These are phyloP conservation scores for Emmonsia crescens DNA, from an alignment of 2,329 filamentous ascomycete genomes.

Conservation along the genomic window DNA sequence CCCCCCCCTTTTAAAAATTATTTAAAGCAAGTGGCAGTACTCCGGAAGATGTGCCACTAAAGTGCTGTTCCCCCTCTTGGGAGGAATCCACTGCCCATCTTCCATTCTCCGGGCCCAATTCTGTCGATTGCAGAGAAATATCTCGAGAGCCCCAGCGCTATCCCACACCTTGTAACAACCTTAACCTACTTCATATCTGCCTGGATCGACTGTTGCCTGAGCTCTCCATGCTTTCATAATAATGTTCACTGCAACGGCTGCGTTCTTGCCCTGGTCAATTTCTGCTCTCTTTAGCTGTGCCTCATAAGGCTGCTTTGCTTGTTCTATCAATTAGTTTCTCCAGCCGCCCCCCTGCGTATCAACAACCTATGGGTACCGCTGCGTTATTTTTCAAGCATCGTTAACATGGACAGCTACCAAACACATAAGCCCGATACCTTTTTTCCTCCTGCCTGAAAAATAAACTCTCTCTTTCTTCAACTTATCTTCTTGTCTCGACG, in stretches of 20 bases:
- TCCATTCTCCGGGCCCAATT: not conserved
- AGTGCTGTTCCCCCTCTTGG: constrained; percentile 2
- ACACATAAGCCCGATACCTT: constrained; percentile 18
- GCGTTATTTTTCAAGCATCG: constrained; percentile 10
- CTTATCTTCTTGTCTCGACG: not conserved
- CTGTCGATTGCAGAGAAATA: not conserved
- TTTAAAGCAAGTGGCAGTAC: not conserved
- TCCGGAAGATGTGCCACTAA: constrained; percentile 4
- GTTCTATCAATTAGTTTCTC: not conserved
- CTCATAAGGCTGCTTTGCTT: not conserved
- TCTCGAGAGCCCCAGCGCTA: not conserved
- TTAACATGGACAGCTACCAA: constrained; percentile 32
- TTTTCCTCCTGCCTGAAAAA: constrained; percentile 26
- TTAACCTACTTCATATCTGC: not conserved
- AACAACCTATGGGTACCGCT: not conserved
- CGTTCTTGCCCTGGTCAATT: not conserved
- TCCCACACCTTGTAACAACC: not conserved
- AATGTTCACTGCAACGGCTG: not conserved
- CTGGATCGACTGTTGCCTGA: not conserved
- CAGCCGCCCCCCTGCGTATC: not conserved
- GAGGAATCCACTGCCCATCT: constrained; percentile 2
- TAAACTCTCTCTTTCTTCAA: constrained; percentile 14
- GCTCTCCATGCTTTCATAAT: not conserved
- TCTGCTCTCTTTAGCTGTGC: not conserved
- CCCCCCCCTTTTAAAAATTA: not conserved